Base-by-base conservation (phyloP, 192 early-diverging fungal species). In the Martensiomyces pterosporus region DNA sequence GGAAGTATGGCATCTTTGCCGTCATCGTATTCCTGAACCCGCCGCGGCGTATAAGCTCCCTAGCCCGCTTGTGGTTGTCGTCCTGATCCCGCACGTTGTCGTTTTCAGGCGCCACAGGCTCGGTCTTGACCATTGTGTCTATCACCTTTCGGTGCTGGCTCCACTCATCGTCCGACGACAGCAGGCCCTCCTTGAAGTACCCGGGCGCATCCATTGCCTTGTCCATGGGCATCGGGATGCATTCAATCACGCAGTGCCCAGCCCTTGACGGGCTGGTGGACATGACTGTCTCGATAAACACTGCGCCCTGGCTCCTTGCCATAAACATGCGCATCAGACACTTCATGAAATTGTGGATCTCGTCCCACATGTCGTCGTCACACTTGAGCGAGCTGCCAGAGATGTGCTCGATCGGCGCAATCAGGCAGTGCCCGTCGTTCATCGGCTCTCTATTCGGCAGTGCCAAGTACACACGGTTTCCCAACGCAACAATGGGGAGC, bases 261-360 rank as follows among this genome's bases (percentile, higher is more conserved):
- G 63, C 64, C 33, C 79, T 82, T 12, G 90, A 81, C 43, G 81
- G 79, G 29, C 76, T 77, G 18, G 86, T 67, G 27, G 86, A 82
- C n/a, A 85, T 77, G 1, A 94, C 91, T 3, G 90, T 88, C 49
- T 99, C 96, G 53, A 91, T 79, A 75, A 99, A 99, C 4, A 97
- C 61, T 1, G 88, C 82, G 13, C 81, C 80, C 48, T 81, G 71
- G 21, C 80, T 75, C 24, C 81, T 49, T 5, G 67, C 85, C 9
- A 79, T 83, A 64, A 89, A 89, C 89, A 96, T 93, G 43, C 79
- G 82, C 40, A 92, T 85, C 34, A 99, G 64, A 54, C 85, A 90
- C 56, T 99, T 99, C 83, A 91, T 85, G 67, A 99, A 99, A 55
- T 97, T 99, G 57, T 80, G 55, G 24, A 99, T 91, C 62, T 99